Percentiles rank a stretch among this genome's conserved stretches.
Evolutionary conservation across 768 basidiomycete species (phyloP).

Genomic region (Pulveroboletus ravenelii): DNA sequence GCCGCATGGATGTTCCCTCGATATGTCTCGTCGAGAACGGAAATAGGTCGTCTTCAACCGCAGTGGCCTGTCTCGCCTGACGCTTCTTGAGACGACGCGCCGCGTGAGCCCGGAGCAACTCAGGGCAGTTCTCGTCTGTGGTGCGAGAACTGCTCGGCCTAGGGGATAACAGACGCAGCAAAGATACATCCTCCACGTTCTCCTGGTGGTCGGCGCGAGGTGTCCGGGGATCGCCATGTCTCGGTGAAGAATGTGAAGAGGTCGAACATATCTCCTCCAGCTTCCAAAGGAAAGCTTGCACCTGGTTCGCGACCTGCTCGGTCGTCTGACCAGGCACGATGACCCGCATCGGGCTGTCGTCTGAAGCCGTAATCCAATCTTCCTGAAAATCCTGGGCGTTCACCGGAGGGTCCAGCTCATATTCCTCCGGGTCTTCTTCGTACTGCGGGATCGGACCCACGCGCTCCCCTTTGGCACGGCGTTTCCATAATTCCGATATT

Average conservation of each 20-base stretch:
- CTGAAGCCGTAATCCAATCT: constrained; percentile 34
- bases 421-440: constrained; percentile 30
- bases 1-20: constrained; percentile 24
- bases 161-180: not conserved
- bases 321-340: constrained; percentile 35
- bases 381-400: constrained; percentile 30
- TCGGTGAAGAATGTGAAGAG: not conserved
- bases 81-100: constrained; percentile 9
- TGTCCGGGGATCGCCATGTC: not conserved
- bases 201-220: constrained; percentile 3
- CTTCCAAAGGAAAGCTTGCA: constrained; percentile 18
- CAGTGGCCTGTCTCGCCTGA: not conserved
- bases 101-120: not conserved
- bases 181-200: not conserved
- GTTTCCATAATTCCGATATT: constrained; percentile 23
- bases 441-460: constrained; percentile 29
- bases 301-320: constrained; percentile 18
- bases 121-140: constrained; percentile 11
- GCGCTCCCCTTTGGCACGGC: constrained; percentile 26
- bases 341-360: constrained; percentile 31
- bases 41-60: constrained; percentile 17
- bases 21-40: constrained; percentile 21
- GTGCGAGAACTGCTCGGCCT: not conserved
- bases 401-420: constrained; percentile 31
- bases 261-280: constrained; percentile 15